Conservation (phyloP, 2,329 filamentous ascomycete genomes). For the Fusarium compactum region DNA sequence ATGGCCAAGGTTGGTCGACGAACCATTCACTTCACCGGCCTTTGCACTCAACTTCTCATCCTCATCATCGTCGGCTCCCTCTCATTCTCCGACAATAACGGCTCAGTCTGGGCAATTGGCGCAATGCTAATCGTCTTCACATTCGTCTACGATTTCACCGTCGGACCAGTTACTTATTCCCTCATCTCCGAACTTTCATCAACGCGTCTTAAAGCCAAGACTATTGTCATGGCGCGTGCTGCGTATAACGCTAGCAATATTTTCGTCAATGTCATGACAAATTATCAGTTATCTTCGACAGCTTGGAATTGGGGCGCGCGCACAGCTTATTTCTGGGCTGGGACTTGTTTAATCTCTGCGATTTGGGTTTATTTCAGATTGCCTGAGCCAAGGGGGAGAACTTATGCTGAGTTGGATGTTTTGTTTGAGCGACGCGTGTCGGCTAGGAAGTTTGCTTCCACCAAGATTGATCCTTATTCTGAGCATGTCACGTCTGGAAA, state of each 20-base stretch:
- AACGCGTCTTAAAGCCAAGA: conserved; percentile 66
- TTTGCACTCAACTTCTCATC: conserved; percentile 55
- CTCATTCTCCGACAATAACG: conserved; percentile 52
- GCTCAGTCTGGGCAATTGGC: conserved; percentile 58
- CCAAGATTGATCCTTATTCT: conserved; percentile 54
- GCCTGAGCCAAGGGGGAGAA: conserved; percentile 65
- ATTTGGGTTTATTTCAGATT: conserved; percentile 64
- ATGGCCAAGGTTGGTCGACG: conserved; percentile 63
- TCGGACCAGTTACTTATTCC: conserved; percentile 66
- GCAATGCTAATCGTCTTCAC: conserved; percentile 64
- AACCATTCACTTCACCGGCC: conserved; percentile 61
- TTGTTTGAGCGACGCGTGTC: conserved; percentile 56
- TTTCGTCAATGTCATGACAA: conserved; percentile 62
- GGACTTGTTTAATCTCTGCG: conserved; percentile 60
- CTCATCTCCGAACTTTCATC: conserved; percentile 66
- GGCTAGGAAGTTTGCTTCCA: conserved; percentile 57
- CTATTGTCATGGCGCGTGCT: conserved; percentile 63
- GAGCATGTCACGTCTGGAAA: conserved; percentile 12
- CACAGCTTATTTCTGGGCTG: conserved; percentile 62
- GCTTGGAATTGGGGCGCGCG: conserved; percentile 63
- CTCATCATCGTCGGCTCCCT: conserved; percentile 57
- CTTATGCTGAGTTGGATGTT: conserved; percentile 59
- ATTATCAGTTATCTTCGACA: conserved; percentile 60
- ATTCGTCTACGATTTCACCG: conserved; percentile 65
- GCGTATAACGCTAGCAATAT: conserved; percentile 62